Conservation (phyloP, 2,329 filamentous ascomycete species). For the Moelleriella libera region DNA sequence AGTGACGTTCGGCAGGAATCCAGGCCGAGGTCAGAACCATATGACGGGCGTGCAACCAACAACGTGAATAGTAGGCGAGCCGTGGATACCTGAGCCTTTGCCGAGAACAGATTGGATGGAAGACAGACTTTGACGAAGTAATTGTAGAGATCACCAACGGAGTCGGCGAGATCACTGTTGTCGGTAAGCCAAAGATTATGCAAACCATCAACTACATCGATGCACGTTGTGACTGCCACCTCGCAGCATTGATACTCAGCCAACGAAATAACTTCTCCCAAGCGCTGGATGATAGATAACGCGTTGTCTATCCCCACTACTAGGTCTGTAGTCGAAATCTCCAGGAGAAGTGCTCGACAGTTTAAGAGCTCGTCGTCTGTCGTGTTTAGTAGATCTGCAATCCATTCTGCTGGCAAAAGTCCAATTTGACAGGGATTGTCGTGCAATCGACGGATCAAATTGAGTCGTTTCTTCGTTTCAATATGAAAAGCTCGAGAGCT, state of each 20-base stretch:
- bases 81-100: slow-evolving; percentile 52
- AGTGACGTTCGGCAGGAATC: slow-evolving; percentile 55
- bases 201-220: slow-evolving; percentile 54
- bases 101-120: slow-evolving; percentile 54
- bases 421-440: slow-evolving; percentile 29
- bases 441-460: slow-evolving; percentile 27
- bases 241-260: slow-evolving; percentile 62
- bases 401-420: slow-evolving; percentile 32
- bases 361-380: slow-evolving; percentile 38
- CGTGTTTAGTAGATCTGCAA: slow-evolving; percentile 34
- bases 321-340: slow-evolving; percentile 40
- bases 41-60: slow-evolving; percentile 51
- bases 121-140: slow-evolving; percentile 60
- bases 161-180: slow-evolving; percentile 44
- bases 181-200: slow-evolving; percentile 48
- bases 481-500: slow-evolving; percentile 31
- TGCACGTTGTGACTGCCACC: slow-evolving; percentile 50
- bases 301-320: slow-evolving; percentile 32
- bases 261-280: slow-evolving; percentile 36
- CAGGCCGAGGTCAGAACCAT: slow-evolving; percentile 43
- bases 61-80: slow-evolving; percentile 56
- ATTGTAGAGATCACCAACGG: slow-evolving; percentile 62
- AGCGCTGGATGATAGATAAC: slow-evolving; percentile 29
- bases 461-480: slow-evolving; percentile 30
- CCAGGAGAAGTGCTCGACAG: slow-evolving; percentile 32